phyloP scores from a whole-genome alignment of 2,329 filamentous ascomycete genomes.

The Xylaria sp. region DNA sequence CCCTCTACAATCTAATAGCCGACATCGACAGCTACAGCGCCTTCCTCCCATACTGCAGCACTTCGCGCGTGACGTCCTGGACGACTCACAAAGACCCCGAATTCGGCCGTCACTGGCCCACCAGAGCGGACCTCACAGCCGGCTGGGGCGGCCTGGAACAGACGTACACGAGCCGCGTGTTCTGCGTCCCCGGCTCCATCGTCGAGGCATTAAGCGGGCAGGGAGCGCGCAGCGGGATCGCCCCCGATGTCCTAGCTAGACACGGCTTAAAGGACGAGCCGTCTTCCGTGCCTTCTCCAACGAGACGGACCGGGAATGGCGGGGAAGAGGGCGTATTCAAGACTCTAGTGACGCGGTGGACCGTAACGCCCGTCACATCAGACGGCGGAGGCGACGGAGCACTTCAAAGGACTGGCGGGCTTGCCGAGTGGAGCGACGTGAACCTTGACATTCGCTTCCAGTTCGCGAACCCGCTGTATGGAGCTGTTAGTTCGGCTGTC shows the following conservation, averaged over 20 bases:
- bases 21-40: slow-evolving; percentile 84
- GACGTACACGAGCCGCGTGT: slow-evolving; percentile 81
- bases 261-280: slow-evolving; percentile 44
- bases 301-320: slow-evolving; percentile 14
- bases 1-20: slow-evolving; percentile 87
- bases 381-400: slow-evolving; percentile 37
- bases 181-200: slow-evolving; percentile 75
- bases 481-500: slow-evolving; percentile 80
- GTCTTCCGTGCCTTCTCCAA: neutral
- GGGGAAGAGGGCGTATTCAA: slow-evolving; percentile 64
- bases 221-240: slow-evolving; percentile 59
- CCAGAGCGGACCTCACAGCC: slow-evolving; percentile 80
- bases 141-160: slow-evolving; percentile 89
- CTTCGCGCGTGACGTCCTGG: slow-evolving; percentile 81
- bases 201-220: slow-evolving; percentile 82
- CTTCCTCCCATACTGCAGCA: slow-evolving; percentile 93
- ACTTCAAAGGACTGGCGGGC: neutral
- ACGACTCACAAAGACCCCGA: slow-evolving; percentile 57
- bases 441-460: slow-evolving; percentile 80
- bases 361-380: slow-evolving; percentile 60
- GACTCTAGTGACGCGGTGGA: slow-evolving; percentile 77
- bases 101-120: slow-evolving; percentile 69
- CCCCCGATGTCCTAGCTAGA: slow-evolving; percentile 49
- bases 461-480: slow-evolving; percentile 91
- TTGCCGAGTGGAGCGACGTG: slow-evolving; percentile 73